phyloP scores from a whole-genome alignment of 106 monocot species.

The Agapanthus africanus region DNA sequence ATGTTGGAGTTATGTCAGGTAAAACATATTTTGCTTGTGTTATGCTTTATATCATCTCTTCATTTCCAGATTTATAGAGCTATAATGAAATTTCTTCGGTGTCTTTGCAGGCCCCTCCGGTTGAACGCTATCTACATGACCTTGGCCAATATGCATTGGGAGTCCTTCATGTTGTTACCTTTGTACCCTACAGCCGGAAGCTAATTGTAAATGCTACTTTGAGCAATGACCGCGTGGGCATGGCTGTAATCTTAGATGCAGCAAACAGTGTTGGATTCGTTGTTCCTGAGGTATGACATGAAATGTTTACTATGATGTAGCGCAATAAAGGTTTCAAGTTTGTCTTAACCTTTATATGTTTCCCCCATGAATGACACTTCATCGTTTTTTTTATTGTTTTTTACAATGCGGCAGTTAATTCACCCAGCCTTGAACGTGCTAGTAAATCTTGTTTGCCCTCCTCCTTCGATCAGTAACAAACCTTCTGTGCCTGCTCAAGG shows the following conservation, averaged over 20 bases:
- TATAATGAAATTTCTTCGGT: conserved; percentile 1
- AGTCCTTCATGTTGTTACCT: conserved; percentile 85
- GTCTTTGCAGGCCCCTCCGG: conserved; percentile 59
- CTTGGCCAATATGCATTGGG: conserved; percentile 91
- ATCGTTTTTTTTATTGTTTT: conserved; percentile 1
- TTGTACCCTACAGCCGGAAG: conserved; percentile 73
- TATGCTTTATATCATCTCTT: no score
- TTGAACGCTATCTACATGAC: conserved; percentile 90
- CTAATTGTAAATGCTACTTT: conserved; percentile 65
- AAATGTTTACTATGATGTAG: neutral
- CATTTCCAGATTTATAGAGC: neutral
- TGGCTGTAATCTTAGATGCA: conserved; percentile 89
- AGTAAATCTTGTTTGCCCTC: conserved; percentile 94
- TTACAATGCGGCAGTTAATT: conserved; percentile 53
- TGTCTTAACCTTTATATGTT: neutral
- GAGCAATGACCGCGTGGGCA: conserved; percentile 86
- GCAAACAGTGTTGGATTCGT: conserved; percentile 64
- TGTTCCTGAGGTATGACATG: conserved; percentile 65
- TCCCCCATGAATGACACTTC: neutral
- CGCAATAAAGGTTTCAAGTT: neutral
- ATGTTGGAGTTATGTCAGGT: conserved; percentile 93
- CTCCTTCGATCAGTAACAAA: conserved; percentile 92
- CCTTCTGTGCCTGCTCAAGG: conserved; percentile 32
- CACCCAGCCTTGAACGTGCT: conserved; percentile 71
- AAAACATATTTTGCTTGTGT: neutral